These are phyloP conservation scores for Kurtzmaniella quercitrusa DNA, from an alignment of 1,139 yeast genomes.

Conservation along the genomic window DNA sequence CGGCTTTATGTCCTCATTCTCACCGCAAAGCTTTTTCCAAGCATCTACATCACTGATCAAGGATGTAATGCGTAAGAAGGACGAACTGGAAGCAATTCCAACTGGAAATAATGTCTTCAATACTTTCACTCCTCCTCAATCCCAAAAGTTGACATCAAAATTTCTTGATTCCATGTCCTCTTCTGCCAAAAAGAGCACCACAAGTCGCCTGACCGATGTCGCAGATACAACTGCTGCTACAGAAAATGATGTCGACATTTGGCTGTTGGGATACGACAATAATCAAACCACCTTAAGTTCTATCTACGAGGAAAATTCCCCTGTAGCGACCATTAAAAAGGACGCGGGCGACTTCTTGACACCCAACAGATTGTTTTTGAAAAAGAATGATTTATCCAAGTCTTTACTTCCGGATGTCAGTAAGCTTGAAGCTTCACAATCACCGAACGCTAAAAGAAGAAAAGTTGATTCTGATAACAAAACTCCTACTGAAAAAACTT, in stretches of 20 bases:
- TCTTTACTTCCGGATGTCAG: background rate
- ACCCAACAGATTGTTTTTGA: conserved; percentile 23
- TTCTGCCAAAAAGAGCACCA: conserved; percentile 4
- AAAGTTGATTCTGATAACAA: conserved; percentile 3
- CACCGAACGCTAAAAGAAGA: conserved; percentile 9
- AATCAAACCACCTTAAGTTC: conserved; percentile 26
- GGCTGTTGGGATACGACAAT: conserved; percentile 28
- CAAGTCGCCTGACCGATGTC: conserved; percentile 8
- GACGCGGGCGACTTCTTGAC: conserved; percentile 24
- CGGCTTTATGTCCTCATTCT: conserved; percentile 21
- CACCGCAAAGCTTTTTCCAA: conserved; percentile 38
- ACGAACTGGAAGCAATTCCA: conserved; percentile 1
- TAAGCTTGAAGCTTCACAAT: background rate
- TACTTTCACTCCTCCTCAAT: conserved; percentile 21
- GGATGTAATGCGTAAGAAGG: conserved; percentile 7
- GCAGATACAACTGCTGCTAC: conserved; percentile 5
- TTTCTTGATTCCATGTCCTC: conserved; percentile 22
- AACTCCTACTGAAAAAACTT: background rate
- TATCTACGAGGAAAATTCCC: conserved; percentile 22
- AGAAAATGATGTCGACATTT: conserved; percentile 23
- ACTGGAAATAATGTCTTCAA: conserved; percentile 10
- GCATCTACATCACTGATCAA: conserved; percentile 19
- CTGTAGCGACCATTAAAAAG: conserved; percentile 4
- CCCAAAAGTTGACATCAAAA: conserved; percentile 13
- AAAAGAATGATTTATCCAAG: conserved; percentile 3